Evolutionary conservation across 768 basidiomycete genomes (phyloP), one percentile per base, ranked within the genome.

Genomic region (Calocybe cyanea): DNA sequence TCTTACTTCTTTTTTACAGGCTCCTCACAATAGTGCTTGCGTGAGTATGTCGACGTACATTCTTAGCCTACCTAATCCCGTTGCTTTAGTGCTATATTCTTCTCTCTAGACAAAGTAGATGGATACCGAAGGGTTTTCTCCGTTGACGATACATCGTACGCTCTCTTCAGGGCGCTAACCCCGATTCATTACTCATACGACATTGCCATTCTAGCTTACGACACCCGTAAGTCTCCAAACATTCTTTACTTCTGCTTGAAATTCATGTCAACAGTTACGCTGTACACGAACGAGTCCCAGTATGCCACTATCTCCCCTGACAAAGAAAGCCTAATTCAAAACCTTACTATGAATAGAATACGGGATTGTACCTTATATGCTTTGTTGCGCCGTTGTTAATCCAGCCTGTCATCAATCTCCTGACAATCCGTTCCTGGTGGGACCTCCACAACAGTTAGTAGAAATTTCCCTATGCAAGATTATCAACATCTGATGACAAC

Each of bases 381-480:
- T 63, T 76, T 43, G 78, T 83, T 2, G 72, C 87, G 2, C 94
- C 94, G 0, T 60, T 90, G 17, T 56, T 81, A 36, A 66, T 92
- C 34, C 81, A 90, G 57, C 73, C 83, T 15, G 53, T 81, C 15
- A 74, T 94, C 54, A 88, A 89, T 54, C 47, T 81, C 17, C 39
- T 87, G 11, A 85, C 90, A 17, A 70, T 91, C 21, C 77, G 85
- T n/a, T 85, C 82, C 2, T 82, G 81, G 71, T 97, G 93, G 92
- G 94, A 96, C 58, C 68, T 86, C 23, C 94, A 96, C 59, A 84
- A 80, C 56, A 73, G 85, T 66, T 52, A 62, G 66, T 49, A 14
- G 59, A 42, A 44, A 44, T 33, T 39, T 38, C 5, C 25, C 5
- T 6, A 28, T 28, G 25, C 37, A 48, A 32, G 14, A 39, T 23